phyloP scores from a whole-genome alignment of 306 rosid species.

The Spatholobus suberectus region DNA sequence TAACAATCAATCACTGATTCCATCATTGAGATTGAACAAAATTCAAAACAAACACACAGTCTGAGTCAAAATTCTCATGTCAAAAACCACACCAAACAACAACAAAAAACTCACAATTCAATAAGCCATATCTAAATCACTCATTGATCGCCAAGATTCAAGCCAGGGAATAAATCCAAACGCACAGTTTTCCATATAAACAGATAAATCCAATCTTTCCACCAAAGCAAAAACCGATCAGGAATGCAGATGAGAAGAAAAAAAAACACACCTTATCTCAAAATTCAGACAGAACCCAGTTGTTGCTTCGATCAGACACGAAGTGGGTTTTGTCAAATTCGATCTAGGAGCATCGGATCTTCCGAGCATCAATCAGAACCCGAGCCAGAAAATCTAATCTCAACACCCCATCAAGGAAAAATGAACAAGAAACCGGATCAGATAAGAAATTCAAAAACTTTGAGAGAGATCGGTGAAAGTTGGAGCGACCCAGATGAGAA shows the following conservation, averaged over 20 bases:
- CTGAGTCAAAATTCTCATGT: slow-evolving; percentile 42
- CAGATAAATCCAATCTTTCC: slow-evolving; percentile 38
- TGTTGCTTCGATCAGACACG: slow-evolving; percentile 61
- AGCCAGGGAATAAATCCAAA: slow-evolving; percentile 46
- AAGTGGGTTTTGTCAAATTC: slow-evolving; percentile 67
- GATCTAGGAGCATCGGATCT: slow-evolving; percentile 86
- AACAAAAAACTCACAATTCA: slow-evolving; percentile 32
- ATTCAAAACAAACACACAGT: slow-evolving; percentile 29
- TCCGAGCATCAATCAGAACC: slow-evolving; percentile 54
- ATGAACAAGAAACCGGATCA: slow-evolving; percentile 57
- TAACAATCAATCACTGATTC: slow-evolving; percentile 44
- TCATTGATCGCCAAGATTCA: slow-evolving; percentile 45
- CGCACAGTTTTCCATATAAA: slow-evolving; percentile 28
- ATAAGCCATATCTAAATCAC: slow-evolving; percentile 20
- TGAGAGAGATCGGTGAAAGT: slow-evolving; percentile 44
- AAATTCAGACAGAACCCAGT: slow-evolving; percentile 82
- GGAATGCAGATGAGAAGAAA: slow-evolving; percentile 63
- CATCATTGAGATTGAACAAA: slow-evolving; percentile 36
- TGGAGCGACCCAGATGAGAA: slow-evolving; percentile 35
- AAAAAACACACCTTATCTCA: slow-evolving; percentile 60
- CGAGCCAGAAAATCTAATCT: slow-evolving; percentile 55
- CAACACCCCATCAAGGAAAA: slow-evolving; percentile 31
- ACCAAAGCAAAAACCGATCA: slow-evolving; percentile 47
- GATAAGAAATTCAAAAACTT: slow-evolving; percentile 39
- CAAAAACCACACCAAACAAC: background rate